These are phyloP conservation scores for Penicillium sp. DNA, from an alignment of 2,329 filamentous ascomycete genomes.

Conservation along the genomic window DNA sequence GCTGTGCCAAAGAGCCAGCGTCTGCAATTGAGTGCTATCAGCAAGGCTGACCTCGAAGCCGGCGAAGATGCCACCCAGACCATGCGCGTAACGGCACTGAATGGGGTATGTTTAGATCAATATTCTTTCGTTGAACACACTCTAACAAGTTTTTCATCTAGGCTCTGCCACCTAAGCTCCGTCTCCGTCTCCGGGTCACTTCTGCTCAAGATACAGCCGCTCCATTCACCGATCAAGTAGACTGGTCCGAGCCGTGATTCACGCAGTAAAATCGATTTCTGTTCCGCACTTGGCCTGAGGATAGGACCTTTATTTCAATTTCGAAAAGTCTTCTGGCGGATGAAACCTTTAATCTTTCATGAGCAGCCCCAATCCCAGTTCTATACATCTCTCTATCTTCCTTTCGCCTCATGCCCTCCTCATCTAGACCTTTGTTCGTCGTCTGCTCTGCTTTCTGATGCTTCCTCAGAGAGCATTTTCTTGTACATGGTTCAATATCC, in stretches of 20 bases:
- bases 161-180: conserved; percentile 68
- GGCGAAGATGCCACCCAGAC: conserved; percentile 83
- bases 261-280: neutral
- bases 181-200: conserved; percentile 80
- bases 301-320: neutral
- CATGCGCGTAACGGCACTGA: conserved; percentile 82
- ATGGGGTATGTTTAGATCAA: conserved; percentile 69
- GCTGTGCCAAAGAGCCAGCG: conserved; percentile 97
- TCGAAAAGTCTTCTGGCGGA: conserved; percentile 12
- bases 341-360: conserved; percentile 20
- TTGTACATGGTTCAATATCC: conserved; percentile 24
- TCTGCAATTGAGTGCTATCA: conserved; percentile 86
- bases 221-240: conserved; percentile 84
- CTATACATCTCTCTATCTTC: neutral
- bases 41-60: conserved; percentile 70
- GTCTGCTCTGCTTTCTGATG: neutral
- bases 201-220: conserved; percentile 71
- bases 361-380: conserved; percentile 16
- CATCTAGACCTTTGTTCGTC: conserved; percentile 10
- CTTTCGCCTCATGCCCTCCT: neutral
- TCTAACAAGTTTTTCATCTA: conserved; percentile 42
- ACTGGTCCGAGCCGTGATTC: conserved; percentile 78
- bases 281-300: neutral
- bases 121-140: conserved; percentile 12
- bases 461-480: conserved; percentile 9